phyloP scores from a whole-genome alignment of 257 asterid species.

The Salvia splendens region DNA sequence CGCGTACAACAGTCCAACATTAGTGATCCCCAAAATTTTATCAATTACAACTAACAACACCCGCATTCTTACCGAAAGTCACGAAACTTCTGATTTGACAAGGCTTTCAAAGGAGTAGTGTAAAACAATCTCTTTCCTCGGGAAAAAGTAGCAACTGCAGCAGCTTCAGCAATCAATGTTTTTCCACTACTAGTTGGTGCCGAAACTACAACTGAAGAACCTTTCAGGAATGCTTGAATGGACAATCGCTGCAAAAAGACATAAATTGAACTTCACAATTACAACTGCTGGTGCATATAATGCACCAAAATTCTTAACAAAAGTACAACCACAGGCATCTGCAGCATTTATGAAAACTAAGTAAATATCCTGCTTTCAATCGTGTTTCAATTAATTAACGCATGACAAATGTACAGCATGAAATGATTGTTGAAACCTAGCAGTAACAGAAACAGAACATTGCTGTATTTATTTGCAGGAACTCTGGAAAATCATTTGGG shows the following conservation, averaged over 20 bases:
- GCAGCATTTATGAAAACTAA: slow-evolving; percentile 10
- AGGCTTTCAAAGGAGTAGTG: slow-evolving; percentile 95
- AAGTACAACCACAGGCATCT: slow-evolving; percentile 16
- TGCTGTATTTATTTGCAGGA: not conserved
- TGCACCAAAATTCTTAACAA: slow-evolving; percentile 8
- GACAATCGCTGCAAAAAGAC: slow-evolving; percentile 54
- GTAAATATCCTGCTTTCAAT: not conserved
- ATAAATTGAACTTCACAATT: slow-evolving; percentile 3
- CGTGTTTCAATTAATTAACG: not conserved
- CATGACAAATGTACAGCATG: not conserved
- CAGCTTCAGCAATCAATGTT: slow-evolving; percentile 99
- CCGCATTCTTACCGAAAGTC: slow-evolving; percentile 73
- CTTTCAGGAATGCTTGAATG: slow-evolving; percentile 83
- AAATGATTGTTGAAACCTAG: not conserved
- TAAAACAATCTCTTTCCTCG: slow-evolving; percentile 88
- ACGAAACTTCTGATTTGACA: slow-evolving; percentile 96
- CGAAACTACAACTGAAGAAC: slow-evolving; percentile 95
- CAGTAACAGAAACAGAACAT: not conserved
- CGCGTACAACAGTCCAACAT: slow-evolving; percentile 24
- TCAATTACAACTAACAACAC: slow-evolving; percentile 4
- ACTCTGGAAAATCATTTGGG: too few species aligned
- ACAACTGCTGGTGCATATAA: not conserved
- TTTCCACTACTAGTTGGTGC: slow-evolving; percentile 99
- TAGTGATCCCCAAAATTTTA: slow-evolving; percentile 22
- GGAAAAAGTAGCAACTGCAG: slow-evolving; percentile 91